Evolutionary conservation across 192 early-diverging fungal genomes (phyloP).

Genomic region (Rhizophagus prolifer): DNA sequence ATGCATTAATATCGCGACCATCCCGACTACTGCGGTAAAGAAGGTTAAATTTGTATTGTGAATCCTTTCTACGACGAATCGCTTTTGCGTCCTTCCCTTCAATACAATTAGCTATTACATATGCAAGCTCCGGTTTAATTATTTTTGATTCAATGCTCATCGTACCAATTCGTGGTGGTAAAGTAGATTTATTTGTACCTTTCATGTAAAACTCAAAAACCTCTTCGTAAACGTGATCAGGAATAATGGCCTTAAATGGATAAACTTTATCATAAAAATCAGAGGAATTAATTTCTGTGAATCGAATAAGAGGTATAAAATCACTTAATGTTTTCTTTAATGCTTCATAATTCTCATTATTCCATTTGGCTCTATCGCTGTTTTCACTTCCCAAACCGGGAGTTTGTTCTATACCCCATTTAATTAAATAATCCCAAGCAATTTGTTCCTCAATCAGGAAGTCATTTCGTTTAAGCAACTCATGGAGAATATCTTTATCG

Average conservation of each 20-base stretch:
- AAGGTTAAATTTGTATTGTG: conserved; percentile 5
- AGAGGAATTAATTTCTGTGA: not conserved
- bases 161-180: no score
- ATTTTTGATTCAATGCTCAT: not conserved
- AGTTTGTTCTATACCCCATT: no score
- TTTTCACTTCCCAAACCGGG: not conserved
- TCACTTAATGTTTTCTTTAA: not conserved
- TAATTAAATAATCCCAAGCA: no score
- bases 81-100: not conserved
- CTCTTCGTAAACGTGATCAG: not conserved
- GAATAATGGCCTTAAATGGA: not conserved
- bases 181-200: no score
- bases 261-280: not conserved
- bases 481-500: no score
- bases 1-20: not conserved
- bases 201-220: no score
- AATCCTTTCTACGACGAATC: not conserved
- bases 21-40: not conserved
- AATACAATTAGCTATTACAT: conserved; percentile 15
- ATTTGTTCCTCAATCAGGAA: no score
- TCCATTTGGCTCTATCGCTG: not conserved
- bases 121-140: not conserved
- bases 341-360: not conserved
- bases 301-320: not conserved
- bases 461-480: no score